These are phyloP conservation scores for Nymphaea colorata DNA, from an alignment of 164 flowering plant species.

Conservation along the genomic window DNA sequence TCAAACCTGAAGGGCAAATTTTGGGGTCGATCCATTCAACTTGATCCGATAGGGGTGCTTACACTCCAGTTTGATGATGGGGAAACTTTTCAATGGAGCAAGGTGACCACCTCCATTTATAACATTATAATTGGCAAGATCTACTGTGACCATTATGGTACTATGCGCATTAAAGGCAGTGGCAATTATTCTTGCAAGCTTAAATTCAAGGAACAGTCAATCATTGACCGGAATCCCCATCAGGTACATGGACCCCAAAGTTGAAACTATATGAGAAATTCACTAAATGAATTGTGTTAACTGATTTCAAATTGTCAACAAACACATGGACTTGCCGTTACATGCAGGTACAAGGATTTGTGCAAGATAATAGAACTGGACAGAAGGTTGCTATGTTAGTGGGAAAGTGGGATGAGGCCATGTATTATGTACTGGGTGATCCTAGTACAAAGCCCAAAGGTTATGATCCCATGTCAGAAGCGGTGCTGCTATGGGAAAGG, in stretches of 20 bases:
- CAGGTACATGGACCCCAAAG: constrained; percentile 39
- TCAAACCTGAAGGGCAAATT: constrained; percentile 96
- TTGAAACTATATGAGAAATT: neutral
- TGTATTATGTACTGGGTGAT: constrained; percentile 97
- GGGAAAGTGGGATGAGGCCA: constrained; percentile 99
- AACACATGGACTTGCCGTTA: neutral
- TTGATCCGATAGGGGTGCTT: constrained; percentile 92
- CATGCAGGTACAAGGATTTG: constrained; percentile 90
- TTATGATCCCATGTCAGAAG: constrained; percentile 96
- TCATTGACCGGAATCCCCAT: constrained; percentile 95
- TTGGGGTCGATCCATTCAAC: constrained; percentile 99
- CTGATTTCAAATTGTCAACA: neutral
- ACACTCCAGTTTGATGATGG: constrained; percentile 95
- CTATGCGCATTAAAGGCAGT: constrained; percentile 92
- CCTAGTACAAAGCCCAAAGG: constrained; percentile 87
- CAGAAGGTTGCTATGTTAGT: constrained; percentile 85
- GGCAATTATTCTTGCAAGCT: constrained; percentile 94
- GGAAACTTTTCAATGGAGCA: constrained; percentile 97
- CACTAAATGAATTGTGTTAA: too few relatives aligned
- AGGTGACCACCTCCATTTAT: constrained; percentile 96
- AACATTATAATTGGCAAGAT: constrained; percentile 94
- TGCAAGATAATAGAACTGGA: constrained; percentile 94
- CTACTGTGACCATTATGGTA: constrained; percentile 97
- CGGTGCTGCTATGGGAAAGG: constrained; percentile 90
- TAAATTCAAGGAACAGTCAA: constrained; percentile 98